Percentiles rank a stretch among this genome's conserved stretches.
Conservation (phyloP, 176 grass and related monocot genomes). For the Secale cereale region DNA sequence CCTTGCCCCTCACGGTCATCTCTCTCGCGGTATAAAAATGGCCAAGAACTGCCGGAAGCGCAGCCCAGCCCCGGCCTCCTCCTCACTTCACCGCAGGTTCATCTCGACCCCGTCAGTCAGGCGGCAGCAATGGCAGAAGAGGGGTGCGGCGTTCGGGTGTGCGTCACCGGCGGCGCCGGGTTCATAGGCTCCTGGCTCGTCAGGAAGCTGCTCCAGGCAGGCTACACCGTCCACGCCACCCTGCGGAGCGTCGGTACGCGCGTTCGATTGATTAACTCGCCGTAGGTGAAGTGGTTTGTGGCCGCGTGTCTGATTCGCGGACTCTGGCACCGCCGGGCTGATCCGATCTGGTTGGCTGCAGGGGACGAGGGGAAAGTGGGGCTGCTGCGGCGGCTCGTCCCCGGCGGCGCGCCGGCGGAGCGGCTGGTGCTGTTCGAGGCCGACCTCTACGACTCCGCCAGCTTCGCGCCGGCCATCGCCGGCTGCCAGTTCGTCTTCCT, state of each 20-base stretch:
- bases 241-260: constrained; percentile 20
- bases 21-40: neutral
- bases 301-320: neutral
- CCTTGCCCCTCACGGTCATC: neutral
- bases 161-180: constrained; percentile 41
- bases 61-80: neutral
- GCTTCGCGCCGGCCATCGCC: constrained; percentile 50
- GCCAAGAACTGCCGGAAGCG: neutral
- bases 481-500: constrained; percentile 69
- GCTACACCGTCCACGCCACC: constrained; percentile 42
- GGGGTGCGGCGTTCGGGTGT: neutral
- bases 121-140: neutral
- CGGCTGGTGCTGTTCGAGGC: constrained; percentile 53
- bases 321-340: neutral
- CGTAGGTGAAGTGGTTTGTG: neutral
- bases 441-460: constrained; percentile 48
- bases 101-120: neutral
- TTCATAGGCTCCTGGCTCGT: constrained; percentile 48
- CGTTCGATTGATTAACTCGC: neutral
- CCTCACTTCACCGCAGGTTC: neutral
- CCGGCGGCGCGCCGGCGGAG: constrained; percentile 12
- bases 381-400: constrained; percentile 41
- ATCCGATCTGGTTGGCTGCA: constrained; percentile 12
- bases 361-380: constrained; percentile 43
- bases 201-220: constrained; percentile 34